Conservation (phyloP, 768 basidiomycete genomes). For the Termitomyces heimii region DNA sequence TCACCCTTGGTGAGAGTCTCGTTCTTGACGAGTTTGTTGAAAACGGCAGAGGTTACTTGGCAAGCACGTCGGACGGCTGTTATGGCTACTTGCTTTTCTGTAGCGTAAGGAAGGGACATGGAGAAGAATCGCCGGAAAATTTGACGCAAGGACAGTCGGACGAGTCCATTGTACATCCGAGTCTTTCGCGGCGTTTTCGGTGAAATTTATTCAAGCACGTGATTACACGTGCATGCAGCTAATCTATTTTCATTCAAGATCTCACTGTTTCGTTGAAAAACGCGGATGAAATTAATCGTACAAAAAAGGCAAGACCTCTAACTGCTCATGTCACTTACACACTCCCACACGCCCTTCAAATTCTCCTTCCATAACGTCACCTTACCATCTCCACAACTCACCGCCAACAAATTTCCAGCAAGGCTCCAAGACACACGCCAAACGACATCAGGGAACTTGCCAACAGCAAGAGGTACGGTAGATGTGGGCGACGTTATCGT, state of each 20-base stretch:
- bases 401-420: constrained; percentile 92
- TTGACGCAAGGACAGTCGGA: constrained; percentile 11
- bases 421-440: constrained; percentile 99
- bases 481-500: constrained; percentile 39
- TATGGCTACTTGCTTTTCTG: constrained; percentile 78
- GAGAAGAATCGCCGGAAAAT: constrained; percentile 14
- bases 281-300: background rate
- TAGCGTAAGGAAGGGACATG: constrained; percentile 51
- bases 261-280: background rate
- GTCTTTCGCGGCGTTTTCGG: constrained; percentile 1
- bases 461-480: constrained; percentile 41
- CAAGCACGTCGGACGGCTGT: constrained; percentile 87
- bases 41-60: constrained; percentile 76
- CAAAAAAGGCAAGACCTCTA: constrained; percentile 25
- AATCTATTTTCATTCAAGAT: no score
- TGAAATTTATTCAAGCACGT: constrained; percentile 1
- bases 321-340: constrained; percentile 91
- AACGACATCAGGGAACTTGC: constrained; percentile 94
- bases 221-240: background rate
- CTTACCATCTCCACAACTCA: constrained; percentile 96
- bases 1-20: constrained; percentile 90
- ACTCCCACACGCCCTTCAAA: constrained; percentile 92
- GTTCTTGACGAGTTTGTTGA: constrained; percentile 75
- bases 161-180: constrained; percentile 11
- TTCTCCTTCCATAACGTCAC: constrained; percentile 99